Percentiles rank a stretch among this genome's conserved stretches.
Evolutionary conservation across 176 grass and related monocot species (phyloP).

Genomic region (Puccinellia tenuiflora): DNA sequence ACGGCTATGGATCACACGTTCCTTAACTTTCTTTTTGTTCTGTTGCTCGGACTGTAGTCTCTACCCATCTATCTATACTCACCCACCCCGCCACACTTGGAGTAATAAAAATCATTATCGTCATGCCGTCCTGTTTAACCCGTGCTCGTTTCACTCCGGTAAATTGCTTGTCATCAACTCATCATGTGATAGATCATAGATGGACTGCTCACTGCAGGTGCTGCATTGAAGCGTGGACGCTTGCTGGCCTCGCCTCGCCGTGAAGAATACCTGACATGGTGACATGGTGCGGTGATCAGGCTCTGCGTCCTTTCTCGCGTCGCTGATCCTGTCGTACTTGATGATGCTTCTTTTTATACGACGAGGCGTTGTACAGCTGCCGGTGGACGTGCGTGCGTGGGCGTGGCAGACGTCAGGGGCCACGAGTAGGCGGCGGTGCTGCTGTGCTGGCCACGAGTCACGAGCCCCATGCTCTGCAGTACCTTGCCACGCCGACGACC

Average conservation of each 20-base stretch:
- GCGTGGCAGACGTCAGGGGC: background rate
- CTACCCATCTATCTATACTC: too few species aligned
- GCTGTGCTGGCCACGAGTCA: background rate
- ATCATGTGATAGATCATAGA: background rate
- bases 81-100: too few species aligned
- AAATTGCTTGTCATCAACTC: background rate
- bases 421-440: background rate
- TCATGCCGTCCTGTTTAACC: background rate
- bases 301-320: background rate
- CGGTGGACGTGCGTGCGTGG: background rate
- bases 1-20: background rate
- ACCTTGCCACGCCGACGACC: background rate
- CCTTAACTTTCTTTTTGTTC: background rate
- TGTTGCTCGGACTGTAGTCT: too few species aligned
- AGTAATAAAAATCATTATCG: too few species aligned
- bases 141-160: background rate
- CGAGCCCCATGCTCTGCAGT: background rate
- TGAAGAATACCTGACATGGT: background rate
- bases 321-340: background rate
- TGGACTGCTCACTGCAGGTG: background rate
- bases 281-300: constrained; percentile 13
- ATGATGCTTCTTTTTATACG: background rate
- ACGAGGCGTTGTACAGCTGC: background rate
- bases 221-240: constrained; percentile 3
- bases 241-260: background rate